Evolutionary conservation across 768 basidiomycete species (phyloP).

Genomic region (Auriscalpium vulgare): DNA sequence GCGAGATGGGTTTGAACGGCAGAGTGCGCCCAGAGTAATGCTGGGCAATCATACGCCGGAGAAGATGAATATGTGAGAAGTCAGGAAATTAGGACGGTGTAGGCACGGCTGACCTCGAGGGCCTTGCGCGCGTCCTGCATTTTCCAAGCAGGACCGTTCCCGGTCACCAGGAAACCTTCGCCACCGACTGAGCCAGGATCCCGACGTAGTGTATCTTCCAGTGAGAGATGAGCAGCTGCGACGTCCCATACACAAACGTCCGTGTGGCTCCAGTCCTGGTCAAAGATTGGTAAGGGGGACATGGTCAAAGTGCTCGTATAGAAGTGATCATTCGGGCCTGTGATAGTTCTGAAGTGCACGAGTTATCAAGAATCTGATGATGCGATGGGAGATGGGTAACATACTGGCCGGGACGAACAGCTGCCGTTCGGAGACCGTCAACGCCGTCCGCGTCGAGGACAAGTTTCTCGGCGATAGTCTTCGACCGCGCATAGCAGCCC

Average conservation of each 20-base stretch:
- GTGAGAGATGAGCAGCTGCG: slow-evolving; percentile 26
- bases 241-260: slow-evolving; percentile 29
- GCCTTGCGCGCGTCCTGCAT: slow-evolving; percentile 22
- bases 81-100: no score
- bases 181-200: slow-evolving; percentile 21
- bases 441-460: slow-evolving; percentile 45
- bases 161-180: slow-evolving; percentile 29
- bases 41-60: slow-evolving; percentile 10
- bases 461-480: slow-evolving; percentile 44
- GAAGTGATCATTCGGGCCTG: slow-evolving; percentile 27
- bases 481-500: slow-evolving; percentile 49
- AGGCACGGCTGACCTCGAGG: slow-evolving; percentile 22
- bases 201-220: slow-evolving; percentile 23
- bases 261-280: slow-evolving; percentile 23
- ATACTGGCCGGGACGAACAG: slow-evolving; percentile 27
- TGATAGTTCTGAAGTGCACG: slow-evolving; percentile 21
- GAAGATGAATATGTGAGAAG: neutral
- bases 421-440: slow-evolving; percentile 36
- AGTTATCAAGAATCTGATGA: neutral
- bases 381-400: neutral
- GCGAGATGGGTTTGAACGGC: slow-evolving; percentile 21
- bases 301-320: slow-evolving; percentile 25
- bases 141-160: slow-evolving; percentile 26
- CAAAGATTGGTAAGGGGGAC: slow-evolving; percentile 25
- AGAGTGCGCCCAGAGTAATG: slow-evolving; percentile 24